Evolutionary conservation across 352 stramenopile genomes (phyloP).

Genomic region (Pythium dissimile): DNA sequence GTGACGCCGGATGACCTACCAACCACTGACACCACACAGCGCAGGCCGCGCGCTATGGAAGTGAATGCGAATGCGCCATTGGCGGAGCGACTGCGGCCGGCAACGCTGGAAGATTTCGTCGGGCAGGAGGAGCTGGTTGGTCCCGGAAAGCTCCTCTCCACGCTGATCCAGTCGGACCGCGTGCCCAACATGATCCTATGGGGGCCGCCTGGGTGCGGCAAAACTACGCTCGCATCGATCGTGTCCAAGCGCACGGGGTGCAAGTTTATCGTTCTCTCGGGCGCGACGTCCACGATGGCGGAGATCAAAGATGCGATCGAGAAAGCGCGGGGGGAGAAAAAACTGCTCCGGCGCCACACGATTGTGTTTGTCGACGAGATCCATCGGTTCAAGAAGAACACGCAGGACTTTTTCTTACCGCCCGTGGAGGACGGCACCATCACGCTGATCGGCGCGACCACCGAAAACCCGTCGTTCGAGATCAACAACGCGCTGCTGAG

Average conservation of each 20-base stretch:
- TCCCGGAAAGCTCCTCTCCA: conserved; percentile 50
- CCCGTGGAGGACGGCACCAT: conserved; percentile 80
- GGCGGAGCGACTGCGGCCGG: conserved; percentile 74
- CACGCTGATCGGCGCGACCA: conserved; percentile 87
- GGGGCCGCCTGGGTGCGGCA: conserved; percentile 84
- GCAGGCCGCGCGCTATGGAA: not conserved
- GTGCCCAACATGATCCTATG: conserved; percentile 87
- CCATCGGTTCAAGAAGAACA: conserved; percentile 87
- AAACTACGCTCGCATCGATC: conserved; percentile 80
- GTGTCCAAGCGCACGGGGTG: conserved; percentile 61
- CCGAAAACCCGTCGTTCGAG: conserved; percentile 87
- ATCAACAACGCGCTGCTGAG: conserved; percentile 84
- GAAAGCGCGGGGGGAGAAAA: conserved; percentile 56
- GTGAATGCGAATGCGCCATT: conserved; percentile 39
- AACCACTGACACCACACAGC: not conserved
- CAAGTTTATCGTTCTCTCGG: conserved; percentile 75
- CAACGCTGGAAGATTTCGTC: conserved; percentile 51
- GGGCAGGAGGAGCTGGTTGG: conserved; percentile 68
- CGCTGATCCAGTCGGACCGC: conserved; percentile 60
- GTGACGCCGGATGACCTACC: too few relatives aligned
- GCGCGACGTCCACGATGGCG: conserved; percentile 59
- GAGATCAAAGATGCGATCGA: conserved; percentile 79
- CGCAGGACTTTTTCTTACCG: conserved; percentile 87
- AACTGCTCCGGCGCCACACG: conserved; percentile 58
- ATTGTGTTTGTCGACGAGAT: conserved; percentile 90